Conservation (phyloP, 2,329 filamentous ascomycete species). For the Fusarium fracticaudum region DNA sequence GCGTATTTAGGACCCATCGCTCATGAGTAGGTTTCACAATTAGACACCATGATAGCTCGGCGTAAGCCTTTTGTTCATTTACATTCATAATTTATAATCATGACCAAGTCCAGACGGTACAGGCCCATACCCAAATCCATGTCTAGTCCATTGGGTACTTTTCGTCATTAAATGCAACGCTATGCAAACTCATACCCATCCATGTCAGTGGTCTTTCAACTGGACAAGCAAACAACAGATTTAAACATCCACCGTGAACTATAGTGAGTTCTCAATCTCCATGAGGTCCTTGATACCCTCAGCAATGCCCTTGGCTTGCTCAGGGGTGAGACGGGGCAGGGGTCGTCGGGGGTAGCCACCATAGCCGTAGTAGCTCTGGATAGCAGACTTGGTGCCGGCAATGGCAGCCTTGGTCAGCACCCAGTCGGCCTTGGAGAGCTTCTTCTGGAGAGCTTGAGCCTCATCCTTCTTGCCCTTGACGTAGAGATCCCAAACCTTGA, state of each 20-base stretch:
- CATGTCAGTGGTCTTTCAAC: neutral
- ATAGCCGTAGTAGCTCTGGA: constrained; percentile 84
- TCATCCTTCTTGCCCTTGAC: constrained; percentile 77
- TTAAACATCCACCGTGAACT: neutral
- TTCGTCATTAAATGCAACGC: constrained; percentile 36
- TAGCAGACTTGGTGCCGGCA: constrained; percentile 84
- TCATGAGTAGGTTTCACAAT: neutral
- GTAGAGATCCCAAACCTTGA: constrained; percentile 81
- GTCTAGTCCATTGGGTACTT: neutral
- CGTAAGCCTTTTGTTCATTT: constrained; percentile 21
- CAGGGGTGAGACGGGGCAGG: constrained; percentile 71
- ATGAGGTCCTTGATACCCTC: constrained; percentile 71
- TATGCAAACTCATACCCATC: constrained; percentile 31
- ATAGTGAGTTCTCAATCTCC: constrained; percentile 69
- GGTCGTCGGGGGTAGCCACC: constrained; percentile 80
- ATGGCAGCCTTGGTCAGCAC: constrained; percentile 83
- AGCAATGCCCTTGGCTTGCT: constrained; percentile 61
- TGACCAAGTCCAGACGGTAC: neutral
- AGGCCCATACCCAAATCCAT: neutral
- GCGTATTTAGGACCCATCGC: neutral
- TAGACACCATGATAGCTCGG: neutral
- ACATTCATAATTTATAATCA: constrained; percentile 22
- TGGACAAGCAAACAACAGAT: neutral
- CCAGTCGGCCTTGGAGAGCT: constrained; percentile 85
- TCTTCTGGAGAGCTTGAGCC: constrained; percentile 77